A percentile compares a stretch with the other conserved stretches of the same genome.
Evolutionary conservation across 208 protist species (phyloP).

Genomic region (Leishmania gerbilli): DNA sequence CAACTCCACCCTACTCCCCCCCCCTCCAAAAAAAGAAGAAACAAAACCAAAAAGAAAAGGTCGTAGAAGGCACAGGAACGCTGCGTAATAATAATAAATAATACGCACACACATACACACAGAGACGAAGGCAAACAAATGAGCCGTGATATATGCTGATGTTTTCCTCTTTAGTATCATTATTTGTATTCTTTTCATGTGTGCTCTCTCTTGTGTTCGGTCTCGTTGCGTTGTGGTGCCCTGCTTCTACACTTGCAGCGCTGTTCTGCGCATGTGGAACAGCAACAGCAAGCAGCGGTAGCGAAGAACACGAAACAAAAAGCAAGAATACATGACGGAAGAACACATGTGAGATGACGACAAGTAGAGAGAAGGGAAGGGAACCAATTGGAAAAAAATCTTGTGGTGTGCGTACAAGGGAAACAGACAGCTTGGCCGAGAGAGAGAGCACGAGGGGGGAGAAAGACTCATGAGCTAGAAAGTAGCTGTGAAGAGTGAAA

Average conservation of each 20-base stretch:
- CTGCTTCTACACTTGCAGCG: not conserved
- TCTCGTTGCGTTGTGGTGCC: not conserved
- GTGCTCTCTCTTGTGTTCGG: not conserved
- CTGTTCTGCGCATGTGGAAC: not conserved
- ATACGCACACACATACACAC: too few relatives aligned
- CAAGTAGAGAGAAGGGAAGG: not conserved
- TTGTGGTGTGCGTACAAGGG: not conserved
- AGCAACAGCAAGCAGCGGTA: too few relatives aligned
- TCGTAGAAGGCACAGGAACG: too few relatives aligned
- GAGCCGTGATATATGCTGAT: not conserved
- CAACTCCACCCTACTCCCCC: too few relatives aligned
- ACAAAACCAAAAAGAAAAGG: too few relatives aligned
- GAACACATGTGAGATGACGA: not conserved
- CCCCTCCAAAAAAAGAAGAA: too few relatives aligned
- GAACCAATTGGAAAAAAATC: not conserved
- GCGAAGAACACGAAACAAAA: too few relatives aligned
- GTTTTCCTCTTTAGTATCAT: not conserved
- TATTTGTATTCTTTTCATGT: not conserved
- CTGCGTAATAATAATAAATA: too few relatives aligned
- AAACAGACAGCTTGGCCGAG: not conserved
- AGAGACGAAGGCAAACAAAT: too few relatives aligned
- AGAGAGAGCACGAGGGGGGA: not conserved
- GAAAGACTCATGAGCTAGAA: not conserved
- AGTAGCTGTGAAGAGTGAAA: not conserved
- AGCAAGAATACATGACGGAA: too few relatives aligned